A percentile compares a stretch with the other conserved stretches of the same genome.
These are phyloP conservation scores for Cordyceps javanica DNA, from an alignment of 2,329 filamentous ascomycete species.

Conservation along the genomic window DNA sequence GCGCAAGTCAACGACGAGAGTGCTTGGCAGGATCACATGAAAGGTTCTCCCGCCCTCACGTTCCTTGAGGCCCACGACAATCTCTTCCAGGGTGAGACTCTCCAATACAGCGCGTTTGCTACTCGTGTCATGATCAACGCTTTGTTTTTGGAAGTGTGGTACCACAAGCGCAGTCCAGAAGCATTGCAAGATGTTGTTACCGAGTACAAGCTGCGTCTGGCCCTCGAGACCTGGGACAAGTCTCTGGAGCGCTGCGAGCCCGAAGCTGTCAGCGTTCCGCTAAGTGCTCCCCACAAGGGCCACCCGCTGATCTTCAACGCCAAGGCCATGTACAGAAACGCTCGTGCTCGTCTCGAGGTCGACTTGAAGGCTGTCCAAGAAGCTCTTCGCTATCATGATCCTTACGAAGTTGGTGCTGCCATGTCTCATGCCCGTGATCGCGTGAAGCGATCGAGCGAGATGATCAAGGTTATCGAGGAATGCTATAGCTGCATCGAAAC, in stretches of 20 bases:
- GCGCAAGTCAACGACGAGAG: slow-evolving; percentile 70
- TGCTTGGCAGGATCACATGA: slow-evolving; percentile 76
- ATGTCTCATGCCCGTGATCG: slow-evolving; percentile 94
- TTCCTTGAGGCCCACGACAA: slow-evolving; percentile 94
- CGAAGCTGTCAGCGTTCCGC: slow-evolving; percentile 78
- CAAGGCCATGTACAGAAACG: slow-evolving; percentile 94
- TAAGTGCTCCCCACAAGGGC: slow-evolving; percentile 91
- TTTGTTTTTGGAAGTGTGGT: slow-evolving; percentile 96
- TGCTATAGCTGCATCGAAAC: slow-evolving; percentile 98
- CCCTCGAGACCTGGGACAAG: slow-evolving; percentile 98
- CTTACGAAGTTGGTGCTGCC: slow-evolving; percentile 91
- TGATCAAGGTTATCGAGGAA: slow-evolving; percentile 97
- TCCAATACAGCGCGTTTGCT: slow-evolving; percentile 92
- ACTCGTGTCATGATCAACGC: slow-evolving; percentile 99
- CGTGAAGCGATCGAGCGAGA: slow-evolving; percentile 90
- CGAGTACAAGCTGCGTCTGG: slow-evolving; percentile 93
- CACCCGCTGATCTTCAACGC: slow-evolving; percentile 98
- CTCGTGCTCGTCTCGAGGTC: slow-evolving; percentile 83
- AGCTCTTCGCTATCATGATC: slow-evolving; percentile 92
- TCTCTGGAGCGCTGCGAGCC: slow-evolving; percentile 90
- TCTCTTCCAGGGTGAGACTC: slow-evolving; percentile 85
- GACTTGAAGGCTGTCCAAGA: slow-evolving; percentile 95
- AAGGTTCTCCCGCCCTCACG: slow-evolving; percentile 66
- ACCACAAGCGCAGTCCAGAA: slow-evolving; percentile 97
- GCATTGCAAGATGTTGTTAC: slow-evolving; percentile 95